Evolutionary conservation across 371 early-diverging fungal genomes (phyloP).

Genomic region (Mortierella sp.): DNA sequence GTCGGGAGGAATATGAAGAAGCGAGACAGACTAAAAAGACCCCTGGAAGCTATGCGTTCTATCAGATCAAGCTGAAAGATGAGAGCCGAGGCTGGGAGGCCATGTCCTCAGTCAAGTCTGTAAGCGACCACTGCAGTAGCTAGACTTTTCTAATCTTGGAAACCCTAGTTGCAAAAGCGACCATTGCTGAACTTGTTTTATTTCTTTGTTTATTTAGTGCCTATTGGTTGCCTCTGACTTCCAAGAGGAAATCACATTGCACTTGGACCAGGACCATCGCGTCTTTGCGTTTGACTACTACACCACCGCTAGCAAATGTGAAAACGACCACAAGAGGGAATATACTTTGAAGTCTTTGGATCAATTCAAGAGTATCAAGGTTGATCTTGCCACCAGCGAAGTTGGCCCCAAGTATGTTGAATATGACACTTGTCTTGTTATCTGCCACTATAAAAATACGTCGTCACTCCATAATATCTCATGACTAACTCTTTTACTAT

Average conservation of each 20-base stretch:
- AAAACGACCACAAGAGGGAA: slow-evolving; percentile 20
- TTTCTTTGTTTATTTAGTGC: slow-evolving; percentile 16
- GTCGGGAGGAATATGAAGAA: slow-evolving; percentile 20
- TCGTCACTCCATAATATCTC: not conserved
- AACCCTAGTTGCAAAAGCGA: not conserved
- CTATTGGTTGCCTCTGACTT: slow-evolving; percentile 45
- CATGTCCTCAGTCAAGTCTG: slow-evolving; percentile 53
- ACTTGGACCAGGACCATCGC: slow-evolving; percentile 36
- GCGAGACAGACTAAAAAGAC: slow-evolving; percentile 3
- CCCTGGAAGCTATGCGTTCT: slow-evolving; percentile 42
- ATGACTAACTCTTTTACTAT: not conserved
- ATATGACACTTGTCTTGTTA: not conserved
- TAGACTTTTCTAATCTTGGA: not conserved
- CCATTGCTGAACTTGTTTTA: not conserved
- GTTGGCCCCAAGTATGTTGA: slow-evolving; percentile 42
- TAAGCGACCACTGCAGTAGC: slow-evolving; percentile 4
- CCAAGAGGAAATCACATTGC: slow-evolving; percentile 39
- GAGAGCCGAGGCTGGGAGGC: slow-evolving; percentile 48
- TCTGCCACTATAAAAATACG: too few species aligned
- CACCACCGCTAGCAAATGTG: slow-evolving; percentile 23
- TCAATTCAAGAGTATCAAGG: slow-evolving; percentile 30
- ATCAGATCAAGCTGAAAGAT: slow-evolving; percentile 49
- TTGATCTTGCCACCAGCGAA: slow-evolving; percentile 15
- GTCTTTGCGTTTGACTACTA: slow-evolving; percentile 51
- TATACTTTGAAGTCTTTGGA: slow-evolving; percentile 34